Conservation (phyloP, 2,329 filamentous ascomycete genomes). For the Ascochyta pisi region DNA sequence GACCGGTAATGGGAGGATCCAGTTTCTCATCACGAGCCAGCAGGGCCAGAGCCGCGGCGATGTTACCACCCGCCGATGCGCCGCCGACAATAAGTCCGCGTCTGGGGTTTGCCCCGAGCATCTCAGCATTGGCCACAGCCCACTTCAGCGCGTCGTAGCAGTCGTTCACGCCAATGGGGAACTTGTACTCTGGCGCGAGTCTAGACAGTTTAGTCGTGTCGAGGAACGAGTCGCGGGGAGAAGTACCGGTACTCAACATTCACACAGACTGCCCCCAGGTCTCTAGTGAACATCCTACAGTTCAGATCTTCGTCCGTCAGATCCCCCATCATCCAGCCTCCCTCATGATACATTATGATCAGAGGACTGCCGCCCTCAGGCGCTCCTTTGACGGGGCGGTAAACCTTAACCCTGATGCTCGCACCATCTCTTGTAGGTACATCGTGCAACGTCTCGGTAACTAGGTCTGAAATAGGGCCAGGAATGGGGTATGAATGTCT, state of each 20-base stretch:
- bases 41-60: conserved; percentile 57
- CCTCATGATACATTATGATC: conserved; percentile 52
- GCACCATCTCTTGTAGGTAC: conserved; percentile 35
- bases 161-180: conserved; percentile 59
- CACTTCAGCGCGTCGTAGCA: conserved; percentile 56
- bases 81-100: conserved; percentile 60
- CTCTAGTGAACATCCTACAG: conserved; percentile 49
- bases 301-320: conserved; percentile 53
- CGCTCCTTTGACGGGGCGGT: conserved; percentile 31
- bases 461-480: conserved; percentile 38
- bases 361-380: conserved; percentile 34
- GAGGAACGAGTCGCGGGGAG: background rate
- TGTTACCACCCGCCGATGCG: conserved; percentile 60
- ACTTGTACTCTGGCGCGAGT: conserved; percentile 59
- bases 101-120: conserved; percentile 50
- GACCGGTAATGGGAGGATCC: conserved; percentile 53
- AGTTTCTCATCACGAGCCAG: conserved; percentile 52
- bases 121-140: conserved; percentile 41
- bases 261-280: conserved; percentile 53
- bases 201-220: conserved; percentile 23
- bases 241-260: conserved; percentile 58
- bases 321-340: conserved; percentile 55
- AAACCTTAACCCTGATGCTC: conserved; percentile 36
- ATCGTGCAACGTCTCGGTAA: conserved; percentile 37
- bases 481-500: conserved; percentile 42